Percentiles rank a stretch among this genome's conserved stretches.
phyloP scores from a whole-genome alignment of 371 early-diverging fungal species.

The Smittium mucronatum region DNA sequence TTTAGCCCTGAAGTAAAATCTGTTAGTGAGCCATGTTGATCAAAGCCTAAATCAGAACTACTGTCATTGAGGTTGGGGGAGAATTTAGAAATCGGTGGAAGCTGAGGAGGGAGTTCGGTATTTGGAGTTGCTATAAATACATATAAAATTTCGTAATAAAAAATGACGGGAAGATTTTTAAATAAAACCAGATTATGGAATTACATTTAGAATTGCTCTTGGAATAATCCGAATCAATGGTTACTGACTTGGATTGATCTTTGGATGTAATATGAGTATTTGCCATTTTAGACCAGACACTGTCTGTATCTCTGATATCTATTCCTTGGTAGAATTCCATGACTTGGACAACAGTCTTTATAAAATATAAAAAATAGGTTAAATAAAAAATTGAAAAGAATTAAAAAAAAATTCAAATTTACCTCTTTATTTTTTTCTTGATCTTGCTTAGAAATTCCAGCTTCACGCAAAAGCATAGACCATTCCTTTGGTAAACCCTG shows the following conservation, averaged over 20 bases:
- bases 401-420: too few relatives aligned
- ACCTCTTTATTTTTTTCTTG: constrained; percentile 86
- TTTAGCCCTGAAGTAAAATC: too few relatives aligned
- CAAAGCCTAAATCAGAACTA: too few relatives aligned
- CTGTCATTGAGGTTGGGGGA: too few relatives aligned
- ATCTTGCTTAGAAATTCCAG: constrained; percentile 90
- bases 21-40: too few relatives aligned
- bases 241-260: constrained; percentile 10
- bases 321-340: constrained; percentile 83
- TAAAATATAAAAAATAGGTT: too few relatives aligned
- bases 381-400: too few relatives aligned
- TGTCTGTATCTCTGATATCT: constrained; percentile 34
- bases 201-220: constrained; percentile 15
- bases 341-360: constrained; percentile 88
- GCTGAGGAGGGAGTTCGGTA: too few relatives aligned
- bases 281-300: constrained; percentile 16
- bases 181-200: constrained; percentile 1
- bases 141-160: too few relatives aligned
- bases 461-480: constrained; percentile 76
- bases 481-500: constrained; percentile 90
- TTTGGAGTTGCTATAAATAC: too few relatives aligned
- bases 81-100: too few relatives aligned
- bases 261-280: constrained; percentile 11
- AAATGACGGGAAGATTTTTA: too few relatives aligned
- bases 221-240: constrained; percentile 13